Base-by-base conservation (phyloP, 2,329 filamentous ascomycete species). In the Colletotrichum tamarilloi region DNA sequence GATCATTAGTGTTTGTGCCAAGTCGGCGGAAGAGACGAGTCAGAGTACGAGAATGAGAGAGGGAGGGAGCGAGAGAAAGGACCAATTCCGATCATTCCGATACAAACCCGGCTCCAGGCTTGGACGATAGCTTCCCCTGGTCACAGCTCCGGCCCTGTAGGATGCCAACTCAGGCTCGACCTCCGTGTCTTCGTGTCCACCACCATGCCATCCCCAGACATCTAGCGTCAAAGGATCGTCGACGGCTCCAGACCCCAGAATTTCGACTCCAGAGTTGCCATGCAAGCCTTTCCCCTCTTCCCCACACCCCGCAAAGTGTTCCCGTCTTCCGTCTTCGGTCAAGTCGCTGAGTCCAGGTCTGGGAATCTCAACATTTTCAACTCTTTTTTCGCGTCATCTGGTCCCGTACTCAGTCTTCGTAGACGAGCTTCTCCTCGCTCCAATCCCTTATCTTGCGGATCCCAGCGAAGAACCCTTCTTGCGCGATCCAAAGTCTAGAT, bases 231-330 rank as follows among this genome's bases (percentile, higher is more conserved):
- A 73, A 28, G 55, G 60, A 66, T 66, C 71, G 62, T 71, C 71
- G 22, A 71, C 67, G 55, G 71, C 60, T 56, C 71, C 70, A 60
- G 55, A 64, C 66, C 69, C 66, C 69, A 63, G 46, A 69, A 12
- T 64, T 49, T 64, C 32, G 16, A 59, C 38, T 64, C 66, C 46
- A 46, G 55, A 56, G 22, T n/a, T 60, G 32, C 38, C 53, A 59
- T 69, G 69, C 67, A 59, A n/a, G 59, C 49, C 19, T 49, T 53
- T 69, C 64, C 73, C 70, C 73, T 73, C 69, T 71, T 71, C 76
- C 76, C 76, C 76, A 76, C 77, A 77, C 76, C 76, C 77, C 76
- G 74, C 77, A 77, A 73, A 73, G 26, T 26, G 52, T 49, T 58
- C 53, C 46, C 35, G 52, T 32, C 32, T 57, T 53, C 67, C 65